Base-by-base conservation (phyloP, 768 basidiomycete genomes). In the Rhodosporidiobolus odoratus region DNA sequence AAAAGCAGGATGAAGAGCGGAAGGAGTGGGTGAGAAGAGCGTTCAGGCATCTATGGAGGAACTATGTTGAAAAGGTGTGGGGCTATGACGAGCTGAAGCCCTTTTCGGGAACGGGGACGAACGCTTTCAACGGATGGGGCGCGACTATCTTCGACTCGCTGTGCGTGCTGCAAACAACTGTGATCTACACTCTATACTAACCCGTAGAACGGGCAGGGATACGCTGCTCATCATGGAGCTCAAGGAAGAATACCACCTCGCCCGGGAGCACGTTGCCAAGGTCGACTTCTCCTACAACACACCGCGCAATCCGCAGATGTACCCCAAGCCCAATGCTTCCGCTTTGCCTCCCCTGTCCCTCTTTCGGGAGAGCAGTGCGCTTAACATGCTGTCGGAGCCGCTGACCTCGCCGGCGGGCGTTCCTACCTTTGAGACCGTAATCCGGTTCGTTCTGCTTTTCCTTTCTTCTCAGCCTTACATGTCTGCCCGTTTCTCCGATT, bases 341-440 rank as follows among this genome's bases (percentile, higher is more conserved):
- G 38, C 35, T 27, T 32, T 62, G 5, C 53, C 64, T 10, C 45
- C 57, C 13, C 38, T 57, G 19, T 32, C 57, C 3, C 27, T 35
- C 34, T 34, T 56, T 19, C 4, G 3, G 9, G 15, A 23, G 63
- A 34, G 40, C 58, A 40, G 35, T 40, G 47, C 8, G 48, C 9
- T 76, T 25, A 52, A 65, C 62, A n/a, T 62, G 32, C 58, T 69
- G 45, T 52, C 53, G 9, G 21, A 53, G 53, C 53, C 54, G 25
- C 58, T 65, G 23, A 56, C n/a, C 23, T 58, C 58, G 23, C 62
- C 58, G 4, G 48, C 60, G 37, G 54, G 53, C 30, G 68, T 81
- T 25, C 72, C 77, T 4, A 74, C 79, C 2, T 82, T 82, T 62
- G 81, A 82, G 72, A 82, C 81, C 10, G 78, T 77, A 15, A 82